Percentiles rank a stretch among this genome's conserved stretches.
Evolutionary conservation across 768 basidiomycete genomes (phyloP).

Genomic region (Tylopilus felleus): DNA sequence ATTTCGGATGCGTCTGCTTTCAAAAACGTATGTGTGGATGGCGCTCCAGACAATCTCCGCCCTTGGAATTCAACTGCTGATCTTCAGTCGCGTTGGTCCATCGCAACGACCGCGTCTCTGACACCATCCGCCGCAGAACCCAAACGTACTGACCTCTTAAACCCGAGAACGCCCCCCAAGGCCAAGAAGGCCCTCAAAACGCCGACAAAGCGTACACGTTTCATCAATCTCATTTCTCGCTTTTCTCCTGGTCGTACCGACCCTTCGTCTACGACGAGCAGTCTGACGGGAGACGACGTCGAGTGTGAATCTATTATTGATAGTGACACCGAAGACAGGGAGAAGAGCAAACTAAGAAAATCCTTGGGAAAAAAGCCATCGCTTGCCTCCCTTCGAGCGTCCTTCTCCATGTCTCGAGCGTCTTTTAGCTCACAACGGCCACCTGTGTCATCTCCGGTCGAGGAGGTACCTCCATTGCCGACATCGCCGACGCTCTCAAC

Average conservation of each 20-base stretch:
- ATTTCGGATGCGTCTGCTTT: background rate
- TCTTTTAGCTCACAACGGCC: slow-evolving; percentile 30
- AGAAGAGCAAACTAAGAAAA: slow-evolving; percentile 15
- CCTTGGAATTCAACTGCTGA: background rate
- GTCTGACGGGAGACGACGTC: background rate
- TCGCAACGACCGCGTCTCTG: slow-evolving; percentile 32
- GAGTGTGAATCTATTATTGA: slow-evolving; percentile 26
- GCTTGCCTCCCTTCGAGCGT: slow-evolving; percentile 28
- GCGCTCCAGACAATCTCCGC: background rate
- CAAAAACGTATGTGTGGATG: background rate
- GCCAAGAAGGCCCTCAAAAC: slow-evolving; percentile 25
- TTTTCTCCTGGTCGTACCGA: slow-evolving; percentile 31
- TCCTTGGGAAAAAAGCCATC: slow-evolving; percentile 29
- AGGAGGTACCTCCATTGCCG: slow-evolving; percentile 29
- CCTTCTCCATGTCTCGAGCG: slow-evolving; percentile 29
- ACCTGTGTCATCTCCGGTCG: slow-evolving; percentile 10
- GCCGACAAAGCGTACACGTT: slow-evolving; percentile 31
- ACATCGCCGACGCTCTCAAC: slow-evolving; percentile 21
- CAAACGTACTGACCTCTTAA: slow-evolving; percentile 1
- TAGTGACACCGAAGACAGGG: slow-evolving; percentile 19
- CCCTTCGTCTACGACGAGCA: slow-evolving; percentile 4
- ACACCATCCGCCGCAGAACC: slow-evolving; percentile 15
- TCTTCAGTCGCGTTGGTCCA: slow-evolving; percentile 27
- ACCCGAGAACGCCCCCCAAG: slow-evolving; percentile 13
- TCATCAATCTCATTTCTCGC: slow-evolving; percentile 32